Conservation (phyloP, 148 eudicot genomes). For the Cornus kousa region DNA sequence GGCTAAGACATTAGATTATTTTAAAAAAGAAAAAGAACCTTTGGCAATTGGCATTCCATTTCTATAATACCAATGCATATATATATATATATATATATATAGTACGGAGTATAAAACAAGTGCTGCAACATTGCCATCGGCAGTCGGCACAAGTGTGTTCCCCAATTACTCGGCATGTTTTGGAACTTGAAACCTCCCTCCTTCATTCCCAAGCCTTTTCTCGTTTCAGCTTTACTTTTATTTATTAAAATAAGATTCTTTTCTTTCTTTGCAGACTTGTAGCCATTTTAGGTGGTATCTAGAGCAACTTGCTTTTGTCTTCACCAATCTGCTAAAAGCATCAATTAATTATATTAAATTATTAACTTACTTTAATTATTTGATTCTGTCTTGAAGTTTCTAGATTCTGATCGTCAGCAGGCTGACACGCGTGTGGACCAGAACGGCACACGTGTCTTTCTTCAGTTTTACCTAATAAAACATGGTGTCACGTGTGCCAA, state of each 20-base stretch:
- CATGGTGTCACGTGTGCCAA: too few relatives aligned
- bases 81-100: too few relatives aligned
- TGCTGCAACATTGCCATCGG: neutral
- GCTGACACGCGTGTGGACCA: neutral
- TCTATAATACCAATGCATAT: too few relatives aligned
- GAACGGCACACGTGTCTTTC: neutral
- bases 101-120: too few relatives aligned
- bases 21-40: too few relatives aligned
- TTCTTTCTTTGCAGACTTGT: neutral
- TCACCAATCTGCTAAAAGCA: too few relatives aligned
- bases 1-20: too few relatives aligned
- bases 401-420: neutral
- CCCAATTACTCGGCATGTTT: neutral
- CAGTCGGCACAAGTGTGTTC: neutral
- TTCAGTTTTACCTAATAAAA: too few relatives aligned
- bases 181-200: neutral
- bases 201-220: neutral
- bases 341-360: neutral
- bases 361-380: too few relatives aligned
- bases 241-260: neutral
- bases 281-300: neutral
- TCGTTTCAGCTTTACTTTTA: neutral
- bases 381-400: too few relatives aligned
- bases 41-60: too few relatives aligned
- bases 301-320: neutral